These are phyloP conservation scores for Coemansia sp. DNA, from an alignment of 192 early-diverging fungal species.

Conservation along the genomic window DNA sequence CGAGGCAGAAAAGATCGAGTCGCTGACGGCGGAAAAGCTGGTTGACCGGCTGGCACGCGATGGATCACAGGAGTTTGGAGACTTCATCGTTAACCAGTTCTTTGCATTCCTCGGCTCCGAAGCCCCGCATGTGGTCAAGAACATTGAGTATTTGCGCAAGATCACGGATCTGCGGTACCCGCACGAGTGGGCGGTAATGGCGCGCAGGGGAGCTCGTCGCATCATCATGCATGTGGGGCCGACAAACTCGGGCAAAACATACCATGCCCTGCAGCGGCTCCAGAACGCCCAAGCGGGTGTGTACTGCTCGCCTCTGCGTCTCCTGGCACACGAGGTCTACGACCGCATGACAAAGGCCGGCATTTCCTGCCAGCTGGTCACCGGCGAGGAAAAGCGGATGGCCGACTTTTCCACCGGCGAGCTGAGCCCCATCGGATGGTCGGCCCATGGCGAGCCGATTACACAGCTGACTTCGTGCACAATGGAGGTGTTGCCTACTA, in stretches of 20 bases:
- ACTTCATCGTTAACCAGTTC: conserved; percentile 38
- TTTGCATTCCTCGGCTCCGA: conserved; percentile 47
- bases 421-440: conserved; percentile 19
- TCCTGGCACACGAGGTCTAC: conserved; percentile 92
- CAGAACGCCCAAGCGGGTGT: conserved; percentile 57
- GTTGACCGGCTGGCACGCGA: conserved; percentile 20
- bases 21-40: conserved; percentile 19
- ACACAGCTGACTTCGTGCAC: conserved; percentile 69
- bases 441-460: conserved; percentile 10
- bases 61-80: conserved; percentile 13
- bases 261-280: conserved; percentile 77
- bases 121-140: conserved; percentile 38
- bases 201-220: conserved; percentile 71
- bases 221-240: conserved; percentile 95
- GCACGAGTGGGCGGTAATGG: conserved; percentile 70
- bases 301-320: conserved; percentile 86
- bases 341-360: conserved; percentile 75
- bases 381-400: conserved; percentile 82
- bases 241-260: conserved; percentile 97
- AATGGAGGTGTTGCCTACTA: conserved; percentile 80
- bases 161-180: conserved; percentile 76
- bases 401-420: conserved; percentile 42
- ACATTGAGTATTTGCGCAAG: conserved; percentile 53
- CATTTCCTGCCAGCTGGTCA: conserved; percentile 77
- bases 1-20: conserved; percentile 12